Base-by-base conservation (phyloP, 2,329 filamentous ascomycete species). In the Penicillium occitanis region DNA sequence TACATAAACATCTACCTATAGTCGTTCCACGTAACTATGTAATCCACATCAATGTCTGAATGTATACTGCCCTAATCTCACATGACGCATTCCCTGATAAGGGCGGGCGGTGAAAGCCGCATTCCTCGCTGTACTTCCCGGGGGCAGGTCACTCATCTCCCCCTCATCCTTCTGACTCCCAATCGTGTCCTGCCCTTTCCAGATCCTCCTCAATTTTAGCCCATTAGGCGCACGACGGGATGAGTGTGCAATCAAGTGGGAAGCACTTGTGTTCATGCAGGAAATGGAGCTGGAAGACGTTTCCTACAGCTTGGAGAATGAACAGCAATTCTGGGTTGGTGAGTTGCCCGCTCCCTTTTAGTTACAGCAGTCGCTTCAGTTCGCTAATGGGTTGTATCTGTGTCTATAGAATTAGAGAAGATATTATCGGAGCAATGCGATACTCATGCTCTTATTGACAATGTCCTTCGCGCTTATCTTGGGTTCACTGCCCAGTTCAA, bases 301-400 rank as follows among this genome's bases (percentile, higher is more conserved):
- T 74, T 85, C 85, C 73, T 86, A 87, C 78, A 85, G 84, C 75
- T 85, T 91, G 78, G 90, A 93, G 79, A 89, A 88, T 78, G 91
- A 92, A 81, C 87, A 92, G 78, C 89, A 93, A 80, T 93, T 97
- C 82, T 97, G 93, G 94, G 85, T 89, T 80, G 91, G 93, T 96
- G 78, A 77, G 85, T 42, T 25, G 2, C n/a, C 25, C 28, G 14
- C 13, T 19, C 53, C n/a, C 19, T 14, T 57, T 8, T 22, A 13
- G 10, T 14, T 37, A 10, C 8, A 7, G 3, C 3, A 40, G n/a
- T 37, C 19, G 37, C 22, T 30, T 5, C 37, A 44, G 37, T 1
- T 46, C 46, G 14, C 35, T 60, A 46, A 42, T 28, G 63, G 40
- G 61, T 10, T 5, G 0, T 22, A 22, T 33, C 8, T 14, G 17